Percentiles rank a stretch among this genome's conserved stretches.
phyloP scores from a whole-genome alignment of 2,329 filamentous ascomycete species.

The Aspergillus carbonarius region DNA sequence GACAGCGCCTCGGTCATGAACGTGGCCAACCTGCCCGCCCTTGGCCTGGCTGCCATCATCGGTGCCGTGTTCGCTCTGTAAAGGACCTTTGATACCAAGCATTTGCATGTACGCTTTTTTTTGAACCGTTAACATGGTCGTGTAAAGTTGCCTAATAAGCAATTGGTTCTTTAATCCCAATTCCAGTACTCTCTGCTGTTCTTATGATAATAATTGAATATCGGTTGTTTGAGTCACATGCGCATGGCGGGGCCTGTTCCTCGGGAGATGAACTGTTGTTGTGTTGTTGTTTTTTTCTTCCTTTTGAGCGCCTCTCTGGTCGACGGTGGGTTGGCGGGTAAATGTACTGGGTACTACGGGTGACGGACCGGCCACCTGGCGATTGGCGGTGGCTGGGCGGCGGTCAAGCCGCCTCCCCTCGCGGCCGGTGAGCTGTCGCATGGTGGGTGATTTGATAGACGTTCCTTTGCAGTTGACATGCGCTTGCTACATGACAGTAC shows the following conservation, averaged over 20 bases:
- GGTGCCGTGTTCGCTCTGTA: constrained; percentile 49
- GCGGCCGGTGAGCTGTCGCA: constrained; percentile 12
- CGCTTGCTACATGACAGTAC: constrained; percentile 15
- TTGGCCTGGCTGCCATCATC: constrained; percentile 46
- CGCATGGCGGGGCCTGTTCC: constrained; percentile 25
- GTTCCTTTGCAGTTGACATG: constrained; percentile 21
- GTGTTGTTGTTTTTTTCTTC: constrained; percentile 5
- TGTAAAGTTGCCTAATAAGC: constrained; percentile 41
- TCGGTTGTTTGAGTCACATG: constrained; percentile 32
- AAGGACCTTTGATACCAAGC: constrained; percentile 30
- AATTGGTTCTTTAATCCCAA: constrained; percentile 27
- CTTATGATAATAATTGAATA: constrained; percentile 46
- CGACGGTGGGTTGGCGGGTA: constrained; percentile 7
- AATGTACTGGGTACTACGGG: neutral
- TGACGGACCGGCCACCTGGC: neutral
- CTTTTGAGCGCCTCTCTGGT: neutral
- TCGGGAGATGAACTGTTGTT: constrained; percentile 24
- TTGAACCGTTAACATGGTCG: constrained; percentile 29
- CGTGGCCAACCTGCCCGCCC: constrained; percentile 36
- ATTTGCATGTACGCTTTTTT: constrained; percentile 32
- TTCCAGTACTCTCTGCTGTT: constrained; percentile 34
- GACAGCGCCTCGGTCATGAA: constrained; percentile 40
- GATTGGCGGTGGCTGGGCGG: constrained; percentile 18
- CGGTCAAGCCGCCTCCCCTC: constrained; percentile 1
- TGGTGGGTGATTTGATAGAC: constrained; percentile 25